phyloP scores from a whole-genome alignment of 2,329 filamentous ascomycete genomes.

The Alternaria tenuissima region DNA sequence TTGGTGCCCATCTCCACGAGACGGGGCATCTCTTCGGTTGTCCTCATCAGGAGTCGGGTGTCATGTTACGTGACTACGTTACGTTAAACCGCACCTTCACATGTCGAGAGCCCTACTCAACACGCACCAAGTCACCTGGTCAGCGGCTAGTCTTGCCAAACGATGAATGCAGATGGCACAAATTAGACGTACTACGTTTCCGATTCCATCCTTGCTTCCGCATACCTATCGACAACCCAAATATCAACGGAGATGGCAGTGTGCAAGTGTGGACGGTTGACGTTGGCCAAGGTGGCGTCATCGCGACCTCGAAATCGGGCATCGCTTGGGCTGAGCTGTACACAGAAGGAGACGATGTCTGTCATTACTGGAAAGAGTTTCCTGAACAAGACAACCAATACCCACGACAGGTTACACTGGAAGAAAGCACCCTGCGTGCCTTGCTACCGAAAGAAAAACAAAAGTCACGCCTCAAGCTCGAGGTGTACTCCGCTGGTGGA shows the following conservation, averaged over 20 bases:
- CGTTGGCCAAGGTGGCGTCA: slow-evolving; percentile 76
- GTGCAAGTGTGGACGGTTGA: slow-evolving; percentile 89
- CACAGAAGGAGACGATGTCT: slow-evolving; percentile 79
- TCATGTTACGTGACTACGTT: slow-evolving; percentile 91
- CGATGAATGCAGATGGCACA: slow-evolving; percentile 92
- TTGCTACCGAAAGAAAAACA: slow-evolving; percentile 76
- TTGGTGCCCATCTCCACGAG: slow-evolving; percentile 92
- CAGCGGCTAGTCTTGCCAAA: slow-evolving; percentile 73
- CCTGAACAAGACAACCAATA: slow-evolving; percentile 66
- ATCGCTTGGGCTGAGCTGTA: slow-evolving; percentile 87
- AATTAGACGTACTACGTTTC: slow-evolving; percentile 87
- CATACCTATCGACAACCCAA: slow-evolving; percentile 73
- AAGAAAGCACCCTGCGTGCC: slow-evolving; percentile 76
- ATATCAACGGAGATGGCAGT: slow-evolving; percentile 70
- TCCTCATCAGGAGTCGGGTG: slow-evolving; percentile 86
- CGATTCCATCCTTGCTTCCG: slow-evolving; percentile 90
- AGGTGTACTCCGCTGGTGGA: slow-evolving; percentile 78
- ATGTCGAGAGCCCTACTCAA: slow-evolving; percentile 83
- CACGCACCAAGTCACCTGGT: slow-evolving; percentile 83
- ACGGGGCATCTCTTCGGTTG: slow-evolving; percentile 90
- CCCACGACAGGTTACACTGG: slow-evolving; percentile 76
- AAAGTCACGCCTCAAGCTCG: slow-evolving; percentile 73
- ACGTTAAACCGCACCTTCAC: slow-evolving; percentile 84
- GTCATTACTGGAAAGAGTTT: slow-evolving; percentile 84
- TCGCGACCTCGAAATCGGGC: slow-evolving; percentile 82